phyloP scores from a whole-genome alignment of 2,329 filamentous ascomycete species.

The Botryotinia calthae region DNA sequence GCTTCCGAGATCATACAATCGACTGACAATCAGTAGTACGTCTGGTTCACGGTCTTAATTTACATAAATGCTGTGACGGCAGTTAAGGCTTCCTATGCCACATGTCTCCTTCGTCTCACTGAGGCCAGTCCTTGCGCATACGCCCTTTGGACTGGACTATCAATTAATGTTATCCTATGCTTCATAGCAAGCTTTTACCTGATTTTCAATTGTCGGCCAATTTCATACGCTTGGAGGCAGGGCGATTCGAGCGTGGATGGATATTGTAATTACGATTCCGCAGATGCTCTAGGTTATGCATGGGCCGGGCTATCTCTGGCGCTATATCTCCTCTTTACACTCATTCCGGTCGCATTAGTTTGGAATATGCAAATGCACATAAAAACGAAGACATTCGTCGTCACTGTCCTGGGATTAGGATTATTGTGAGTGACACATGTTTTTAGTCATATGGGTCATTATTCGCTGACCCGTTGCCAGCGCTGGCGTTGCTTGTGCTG shows the following conservation, averaged over 20 bases:
- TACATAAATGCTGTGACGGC: conserved; percentile 15
- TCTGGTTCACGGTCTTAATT: conserved; percentile 18
- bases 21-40: conserved; percentile 12
- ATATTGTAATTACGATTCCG: conserved; percentile 14
- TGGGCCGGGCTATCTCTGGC: conserved; percentile 12
- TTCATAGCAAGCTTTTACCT: conserved; percentile 17
- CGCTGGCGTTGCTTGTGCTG: conserved; percentile 5
- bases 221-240: conserved; percentile 17
- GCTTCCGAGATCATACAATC: too few species aligned
- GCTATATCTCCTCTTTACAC: conserved; percentile 12
- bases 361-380: conserved; percentile 21
- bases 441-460: background rate
- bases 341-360: conserved; percentile 15
- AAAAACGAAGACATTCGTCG: conserved; percentile 13
- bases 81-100: conserved; percentile 16
- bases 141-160: conserved; percentile 15
- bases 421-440: conserved; percentile 10
- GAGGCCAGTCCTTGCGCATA: conserved; percentile 8
- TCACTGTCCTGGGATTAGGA: conserved; percentile 14
- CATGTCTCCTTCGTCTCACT: conserved; percentile 20
- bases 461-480: background rate
- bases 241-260: conserved; percentile 12
- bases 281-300: conserved; percentile 14
- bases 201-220: conserved; percentile 18
- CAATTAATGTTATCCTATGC: conserved; percentile 15